Percentiles rank a stretch among this genome's conserved stretches.
Conservation (phyloP, 305 asterid species). For the Fraxinus nigra region DNA sequence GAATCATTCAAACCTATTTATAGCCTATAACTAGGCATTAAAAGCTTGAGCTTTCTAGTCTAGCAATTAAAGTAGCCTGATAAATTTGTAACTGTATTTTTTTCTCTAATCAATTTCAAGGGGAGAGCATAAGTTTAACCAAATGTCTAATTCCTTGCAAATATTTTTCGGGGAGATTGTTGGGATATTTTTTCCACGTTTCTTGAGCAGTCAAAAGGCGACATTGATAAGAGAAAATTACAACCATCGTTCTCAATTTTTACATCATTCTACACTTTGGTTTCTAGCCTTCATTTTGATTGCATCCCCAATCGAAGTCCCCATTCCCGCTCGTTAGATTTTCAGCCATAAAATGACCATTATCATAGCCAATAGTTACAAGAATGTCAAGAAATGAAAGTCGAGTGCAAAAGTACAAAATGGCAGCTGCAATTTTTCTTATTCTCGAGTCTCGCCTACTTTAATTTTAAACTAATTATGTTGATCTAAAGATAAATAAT, state of each 20-base stretch:
- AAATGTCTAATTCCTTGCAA: neutral
- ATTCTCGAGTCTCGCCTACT: neutral
- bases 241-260: neutral
- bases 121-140: neutral
- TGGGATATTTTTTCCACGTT: too few relatives aligned
- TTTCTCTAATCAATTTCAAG: neutral
- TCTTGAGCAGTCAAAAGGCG: neutral
- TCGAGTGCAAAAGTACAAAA: neutral
- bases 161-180: neutral
- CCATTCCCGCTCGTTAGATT: neutral
- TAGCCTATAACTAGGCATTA: neutral
- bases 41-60: neutral
- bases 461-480: neutral
- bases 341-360: neutral
- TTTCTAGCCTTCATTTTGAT: neutral
- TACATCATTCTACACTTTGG: neutral
- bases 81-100: neutral
- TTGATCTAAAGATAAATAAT: neutral
- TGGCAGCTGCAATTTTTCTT: neutral
- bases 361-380: neutral
- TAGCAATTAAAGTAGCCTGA: neutral
- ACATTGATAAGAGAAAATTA: neutral
- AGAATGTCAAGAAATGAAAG: neutral
- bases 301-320: neutral
- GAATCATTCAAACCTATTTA: neutral